phyloP scores from a whole-genome alignment of 179 eudicot genomes.

The Actinidia arguta region DNA sequence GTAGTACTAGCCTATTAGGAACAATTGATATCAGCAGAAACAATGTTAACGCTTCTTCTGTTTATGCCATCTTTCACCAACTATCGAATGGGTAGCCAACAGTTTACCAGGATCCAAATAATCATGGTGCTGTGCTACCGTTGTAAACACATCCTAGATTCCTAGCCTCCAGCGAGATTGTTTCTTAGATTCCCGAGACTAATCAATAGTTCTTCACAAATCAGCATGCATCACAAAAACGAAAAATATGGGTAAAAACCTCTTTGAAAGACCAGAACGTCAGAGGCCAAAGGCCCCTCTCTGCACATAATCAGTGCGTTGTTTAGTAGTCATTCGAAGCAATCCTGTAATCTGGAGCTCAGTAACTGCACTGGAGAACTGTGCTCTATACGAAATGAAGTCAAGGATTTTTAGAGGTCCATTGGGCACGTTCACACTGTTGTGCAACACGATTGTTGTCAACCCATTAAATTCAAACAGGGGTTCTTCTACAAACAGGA shows the following conservation, averaged over 20 bases:
- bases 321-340: slow-evolving; percentile 90
- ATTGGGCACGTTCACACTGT: neutral
- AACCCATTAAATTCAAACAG: neutral
- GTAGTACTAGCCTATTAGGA: too few species aligned
- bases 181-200: neutral
- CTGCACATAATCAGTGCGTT: slow-evolving; percentile 94
- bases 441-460: neutral
- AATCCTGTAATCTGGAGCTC: slow-evolving; percentile 91
- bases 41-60: neutral
- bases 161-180: neutral
- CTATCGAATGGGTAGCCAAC: neutral
- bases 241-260: neutral
- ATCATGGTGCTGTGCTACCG: neutral
- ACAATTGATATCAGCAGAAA: neutral
- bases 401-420: slow-evolving; percentile 43
- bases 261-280: neutral
- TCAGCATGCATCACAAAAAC: neutral
- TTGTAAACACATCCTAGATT: neutral
- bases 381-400: slow-evolving; percentile 58
- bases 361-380: slow-evolving; percentile 83
- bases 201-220: neutral
- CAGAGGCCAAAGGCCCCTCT: slow-evolving; percentile 84
- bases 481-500: neutral
- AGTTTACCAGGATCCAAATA: neutral
- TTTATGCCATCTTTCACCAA: neutral